Evolutionary conservation across 1,284 basidiomycete genomes (phyloP), one percentile per base, ranked within the genome.

Genomic region (Marasmius sp.): DNA sequence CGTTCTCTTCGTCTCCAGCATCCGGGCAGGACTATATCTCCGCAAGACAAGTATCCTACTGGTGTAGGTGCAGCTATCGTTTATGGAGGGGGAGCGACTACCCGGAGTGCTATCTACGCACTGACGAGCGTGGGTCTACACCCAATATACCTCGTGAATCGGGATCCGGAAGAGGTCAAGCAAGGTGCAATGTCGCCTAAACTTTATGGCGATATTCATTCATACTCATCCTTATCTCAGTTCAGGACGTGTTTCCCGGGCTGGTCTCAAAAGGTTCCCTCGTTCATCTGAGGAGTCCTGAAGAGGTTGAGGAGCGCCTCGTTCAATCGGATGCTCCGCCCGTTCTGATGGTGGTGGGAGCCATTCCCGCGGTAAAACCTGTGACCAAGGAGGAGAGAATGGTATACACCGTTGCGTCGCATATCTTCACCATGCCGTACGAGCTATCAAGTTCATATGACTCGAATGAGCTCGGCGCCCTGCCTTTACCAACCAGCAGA

Each of bases 21-120:
- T 49, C 63, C 61, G 6, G 39, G 33, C 14, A 20, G 39, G n/a
- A 43, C 20, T 6, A 59, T 66, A 34, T 58, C 62, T 8, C 39
- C 55, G 4, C 39, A 59, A 38, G 56, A 61, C 3, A 53, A 16
- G 37, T 64, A 62, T 61, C 38, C 65, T 11, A 33, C 53, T 16
- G 54, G 57, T 18, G 43, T 47, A 3, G 63, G 59, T 18, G 64
- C 59, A 1, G 66, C 62, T 38, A 41, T 64, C 33, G 59, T 67
- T 37, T 61, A 66, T 52, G 65, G 66, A 41, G 66, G 66, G 20
- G 66, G 66, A 18, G 66, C 66, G 3, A 67, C 66, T 38, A 65
- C 63, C 14, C 63, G 66, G 5, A 63, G 61, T 34, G 61, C 66
- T 14, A 61, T 61, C 27, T 63, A 67, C 36, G 66, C 66, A n/a